Conservation (phyloP, 2,329 filamentous ascomycete genomes). For the Colletotrichum cordylinicola region DNA sequence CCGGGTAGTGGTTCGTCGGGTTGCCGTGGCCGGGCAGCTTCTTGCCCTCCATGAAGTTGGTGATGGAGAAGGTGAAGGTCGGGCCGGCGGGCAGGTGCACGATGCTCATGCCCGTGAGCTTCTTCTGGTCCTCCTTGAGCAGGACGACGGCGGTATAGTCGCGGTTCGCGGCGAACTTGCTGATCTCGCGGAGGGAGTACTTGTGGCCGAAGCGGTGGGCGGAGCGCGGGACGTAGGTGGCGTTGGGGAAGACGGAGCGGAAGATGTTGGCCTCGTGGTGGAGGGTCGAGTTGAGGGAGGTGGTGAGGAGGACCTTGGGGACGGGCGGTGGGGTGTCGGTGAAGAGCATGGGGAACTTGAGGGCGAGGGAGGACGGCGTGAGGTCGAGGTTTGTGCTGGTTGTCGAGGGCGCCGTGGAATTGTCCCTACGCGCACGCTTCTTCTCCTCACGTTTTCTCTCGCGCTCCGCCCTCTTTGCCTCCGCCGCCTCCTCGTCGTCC, state of each 20-base stretch:
- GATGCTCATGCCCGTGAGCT: constrained; percentile 80
- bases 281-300: constrained; percentile 85
- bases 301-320: constrained; percentile 93
- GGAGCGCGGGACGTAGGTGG: constrained; percentile 85
- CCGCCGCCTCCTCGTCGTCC: constrained; percentile 52
- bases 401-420: constrained; percentile 62
- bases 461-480: constrained; percentile 50
- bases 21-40: constrained; percentile 89
- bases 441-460: constrained; percentile 18
- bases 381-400: constrained; percentile 69
- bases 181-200: constrained; percentile 91
- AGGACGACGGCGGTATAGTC: constrained; percentile 86
- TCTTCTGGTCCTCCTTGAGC: constrained; percentile 88
- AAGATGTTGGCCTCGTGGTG: constrained; percentile 83
- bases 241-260: constrained; percentile 83
- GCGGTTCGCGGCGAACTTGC: constrained; percentile 80
- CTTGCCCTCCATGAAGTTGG: constrained; percentile 88
- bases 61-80: constrained; percentile 90
- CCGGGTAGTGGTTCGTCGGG: constrained; percentile 87
- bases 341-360: constrained; percentile 69
- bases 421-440: constrained; percentile 48
- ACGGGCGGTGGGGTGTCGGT: constrained; percentile 60
- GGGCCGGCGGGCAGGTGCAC: constrained; percentile 85
- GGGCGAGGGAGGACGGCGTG: constrained; percentile 63
- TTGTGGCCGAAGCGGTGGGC: constrained; percentile 86